Conservation (phyloP, 768 basidiomycete species). For the Lyophyllum decastes region DNA sequence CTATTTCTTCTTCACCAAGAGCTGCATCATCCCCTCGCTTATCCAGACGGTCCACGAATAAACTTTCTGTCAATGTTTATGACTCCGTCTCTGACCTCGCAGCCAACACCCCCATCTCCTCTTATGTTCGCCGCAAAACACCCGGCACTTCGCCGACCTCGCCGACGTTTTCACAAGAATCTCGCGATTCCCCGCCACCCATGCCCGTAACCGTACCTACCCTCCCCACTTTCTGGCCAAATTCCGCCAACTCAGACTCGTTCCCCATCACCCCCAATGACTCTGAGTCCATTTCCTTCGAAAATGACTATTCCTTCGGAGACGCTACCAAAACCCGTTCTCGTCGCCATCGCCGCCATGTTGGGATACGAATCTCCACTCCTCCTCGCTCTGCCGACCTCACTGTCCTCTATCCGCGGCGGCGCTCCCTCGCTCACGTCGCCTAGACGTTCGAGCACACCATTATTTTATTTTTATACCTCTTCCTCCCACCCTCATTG, state of each 20-base stretch:
- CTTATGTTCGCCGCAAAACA: slow-evolving; percentile 78
- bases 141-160: slow-evolving; percentile 74
- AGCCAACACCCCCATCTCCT: slow-evolving; percentile 76
- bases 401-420: slow-evolving; percentile 28
- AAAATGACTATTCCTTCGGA: slow-evolving; percentile 24
- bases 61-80: slow-evolving; percentile 48
- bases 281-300: slow-evolving; percentile 24
- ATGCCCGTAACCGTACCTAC: slow-evolving; percentile 66
- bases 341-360: slow-evolving; percentile 36
- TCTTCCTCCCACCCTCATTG: neutral
- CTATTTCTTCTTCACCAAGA: slow-evolving; percentile 39
- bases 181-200: slow-evolving; percentile 39
- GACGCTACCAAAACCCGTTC: slow-evolving; percentile 27
- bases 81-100: slow-evolving; percentile 52
- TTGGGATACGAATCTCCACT: slow-evolving; percentile 47
- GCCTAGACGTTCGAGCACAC: slow-evolving; percentile 17
- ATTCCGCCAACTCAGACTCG: slow-evolving; percentile 42
- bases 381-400: slow-evolving; percentile 35
- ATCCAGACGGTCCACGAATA: slow-evolving; percentile 44
- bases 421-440: slow-evolving; percentile 29
- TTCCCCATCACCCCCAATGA: slow-evolving; percentile 45
- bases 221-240: slow-evolving; percentile 55
- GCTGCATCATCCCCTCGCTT: slow-evolving; percentile 42
- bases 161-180: slow-evolving; percentile 57
- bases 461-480: neutral